Percentiles rank a stretch among this genome's conserved stretches.
Evolutionary conservation across 805 yeast species (phyloP).

Genomic region (Sungouiella blattae): DNA sequence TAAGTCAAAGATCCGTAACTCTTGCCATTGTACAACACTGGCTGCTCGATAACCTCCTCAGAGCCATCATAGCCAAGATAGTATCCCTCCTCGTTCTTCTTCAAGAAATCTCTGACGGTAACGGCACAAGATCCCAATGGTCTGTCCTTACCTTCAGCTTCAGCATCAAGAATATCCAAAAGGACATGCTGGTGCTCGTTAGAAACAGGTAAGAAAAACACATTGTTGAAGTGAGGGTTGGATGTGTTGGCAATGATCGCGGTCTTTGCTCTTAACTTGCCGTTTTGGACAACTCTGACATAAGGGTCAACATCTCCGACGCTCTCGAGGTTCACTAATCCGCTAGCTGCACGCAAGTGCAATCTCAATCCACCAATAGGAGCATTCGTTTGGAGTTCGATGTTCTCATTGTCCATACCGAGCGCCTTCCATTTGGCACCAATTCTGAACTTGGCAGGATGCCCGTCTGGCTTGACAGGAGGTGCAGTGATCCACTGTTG

Average conservation of each 20-base stretch:
- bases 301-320: constrained; percentile 78
- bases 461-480: constrained; percentile 43
- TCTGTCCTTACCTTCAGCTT: constrained; percentile 60
- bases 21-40: constrained; percentile 35
- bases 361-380: constrained; percentile 68
- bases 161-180: constrained; percentile 64
- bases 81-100: constrained; percentile 44
- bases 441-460: constrained; percentile 42
- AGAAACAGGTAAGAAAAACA: constrained; percentile 56
- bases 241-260: constrained; percentile 48
- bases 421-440: constrained; percentile 71
- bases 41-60: constrained; percentile 42
- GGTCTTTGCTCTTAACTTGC: constrained; percentile 55
- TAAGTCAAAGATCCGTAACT: constrained; percentile 49
- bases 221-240: constrained; percentile 59
- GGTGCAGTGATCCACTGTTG: constrained; percentile 47
- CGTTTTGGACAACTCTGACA: constrained; percentile 55
- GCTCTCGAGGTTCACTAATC: constrained; percentile 55
- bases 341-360: constrained; percentile 51
- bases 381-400: constrained; percentile 44
- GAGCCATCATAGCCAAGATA: constrained; percentile 52
- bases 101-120: constrained; percentile 46
- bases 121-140: constrained; percentile 57
- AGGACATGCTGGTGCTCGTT: constrained; percentile 58
- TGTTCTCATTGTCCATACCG: constrained; percentile 46